Conservation (phyloP, 1,284 basidiomycete genomes). For the Apiotrichum brassicae region DNA sequence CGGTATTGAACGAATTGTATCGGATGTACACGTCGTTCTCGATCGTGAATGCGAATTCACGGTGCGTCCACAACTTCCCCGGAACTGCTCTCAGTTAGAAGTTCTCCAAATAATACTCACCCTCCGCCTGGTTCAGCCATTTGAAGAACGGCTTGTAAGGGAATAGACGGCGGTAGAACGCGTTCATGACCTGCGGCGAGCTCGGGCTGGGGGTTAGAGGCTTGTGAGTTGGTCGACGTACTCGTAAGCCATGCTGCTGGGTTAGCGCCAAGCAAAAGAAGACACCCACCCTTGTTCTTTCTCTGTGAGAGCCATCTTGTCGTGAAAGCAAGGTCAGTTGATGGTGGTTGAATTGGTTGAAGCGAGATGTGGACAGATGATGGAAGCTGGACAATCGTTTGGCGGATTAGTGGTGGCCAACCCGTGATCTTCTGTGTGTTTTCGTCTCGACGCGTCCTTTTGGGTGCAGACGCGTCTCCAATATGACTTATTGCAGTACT, state of each 20-base stretch:
- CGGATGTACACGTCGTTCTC: slow-evolving; percentile 86
- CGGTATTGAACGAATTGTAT: slow-evolving; percentile 81
- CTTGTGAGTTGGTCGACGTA: background rate
- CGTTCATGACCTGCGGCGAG: slow-evolving; percentile 65
- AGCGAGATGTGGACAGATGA: no score
- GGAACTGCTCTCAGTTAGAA: slow-evolving; percentile 41
- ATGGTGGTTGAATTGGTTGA: no score
- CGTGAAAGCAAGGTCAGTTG: no score
- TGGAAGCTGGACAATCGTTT: no score
- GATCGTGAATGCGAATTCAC: slow-evolving; percentile 96
- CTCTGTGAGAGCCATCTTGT: slow-evolving; percentile 7
- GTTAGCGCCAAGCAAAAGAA: background rate
- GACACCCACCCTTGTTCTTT: slow-evolving; percentile 9
- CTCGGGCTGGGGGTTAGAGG: slow-evolving; percentile 40
- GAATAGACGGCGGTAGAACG: slow-evolving; percentile 86
- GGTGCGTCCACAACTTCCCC: slow-evolving; percentile 70
- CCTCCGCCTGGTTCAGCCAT: slow-evolving; percentile 91
- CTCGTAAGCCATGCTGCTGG: slow-evolving; percentile 15
- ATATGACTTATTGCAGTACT: no score
- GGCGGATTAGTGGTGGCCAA: no score
- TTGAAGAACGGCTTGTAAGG: slow-evolving; percentile 89
- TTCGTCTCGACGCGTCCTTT: no score
- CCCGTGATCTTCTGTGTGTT: no score
- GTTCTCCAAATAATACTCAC: slow-evolving; percentile 23
- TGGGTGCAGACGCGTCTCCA: no score